Percentiles rank a stretch among this genome's conserved stretches.
Conservation (phyloP, 176 grass and related monocot species). For the Dactylis glomerata region DNA sequence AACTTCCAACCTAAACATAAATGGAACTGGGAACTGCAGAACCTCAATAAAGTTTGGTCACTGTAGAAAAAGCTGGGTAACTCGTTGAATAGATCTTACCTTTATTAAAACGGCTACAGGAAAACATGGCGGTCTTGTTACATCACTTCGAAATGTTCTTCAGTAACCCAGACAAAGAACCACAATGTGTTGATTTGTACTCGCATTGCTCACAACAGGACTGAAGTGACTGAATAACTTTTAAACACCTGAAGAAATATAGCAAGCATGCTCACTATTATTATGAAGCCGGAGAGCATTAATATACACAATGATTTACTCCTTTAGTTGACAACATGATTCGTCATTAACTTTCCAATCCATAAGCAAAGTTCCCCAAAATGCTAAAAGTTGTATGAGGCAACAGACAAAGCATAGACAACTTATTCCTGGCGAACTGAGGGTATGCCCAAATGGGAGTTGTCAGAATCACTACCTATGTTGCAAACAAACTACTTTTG, state of each 20-base stretch:
- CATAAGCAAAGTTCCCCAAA: background rate
- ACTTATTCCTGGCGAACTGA: background rate
- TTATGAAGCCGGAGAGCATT: background rate
- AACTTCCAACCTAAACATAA: constrained; percentile 5
- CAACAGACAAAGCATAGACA: background rate
- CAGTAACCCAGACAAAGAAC: constrained; percentile 41
- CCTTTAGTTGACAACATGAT: background rate
- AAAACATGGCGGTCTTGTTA: background rate
- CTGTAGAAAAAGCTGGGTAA: background rate
- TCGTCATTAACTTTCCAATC: background rate
- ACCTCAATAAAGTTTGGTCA: background rate
- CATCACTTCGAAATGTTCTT: constrained; percentile 53
- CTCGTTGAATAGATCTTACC: constrained; percentile 7
- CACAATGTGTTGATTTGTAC: constrained; percentile 62
- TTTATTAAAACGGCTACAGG: constrained; percentile 20
- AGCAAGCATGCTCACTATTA: background rate
- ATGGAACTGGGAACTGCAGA: background rate
- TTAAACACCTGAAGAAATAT: constrained; percentile 41
- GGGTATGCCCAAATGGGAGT: background rate
- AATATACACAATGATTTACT: background rate
- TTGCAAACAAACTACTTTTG: background rate
- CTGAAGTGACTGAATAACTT: constrained; percentile 53
- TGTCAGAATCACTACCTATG: background rate
- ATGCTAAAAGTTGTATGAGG: background rate
- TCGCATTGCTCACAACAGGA: constrained; percentile 56